Percentiles rank a stretch among this genome's conserved stretches.
Conservation (phyloP, 106 monocot genomes). For the Chionographis japonica region DNA sequence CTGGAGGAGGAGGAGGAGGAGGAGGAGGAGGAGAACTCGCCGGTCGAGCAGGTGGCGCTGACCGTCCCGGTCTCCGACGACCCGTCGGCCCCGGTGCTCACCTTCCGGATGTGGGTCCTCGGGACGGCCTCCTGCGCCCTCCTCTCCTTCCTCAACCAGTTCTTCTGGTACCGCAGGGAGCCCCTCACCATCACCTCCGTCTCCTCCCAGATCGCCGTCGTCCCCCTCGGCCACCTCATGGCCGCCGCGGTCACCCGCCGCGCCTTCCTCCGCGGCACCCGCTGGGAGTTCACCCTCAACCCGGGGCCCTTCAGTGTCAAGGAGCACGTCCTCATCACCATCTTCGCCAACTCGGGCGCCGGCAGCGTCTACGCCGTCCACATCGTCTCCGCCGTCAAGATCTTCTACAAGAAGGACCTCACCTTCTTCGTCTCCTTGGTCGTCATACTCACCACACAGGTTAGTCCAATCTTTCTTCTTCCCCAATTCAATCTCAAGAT, state of each 20-base stretch:
- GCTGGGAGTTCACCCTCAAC: constrained; percentile 65
- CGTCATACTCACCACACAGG: constrained; percentile 42
- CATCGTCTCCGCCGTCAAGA: constrained; percentile 48
- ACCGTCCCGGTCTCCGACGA: constrained; percentile 50
- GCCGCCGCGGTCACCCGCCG: constrained; percentile 27
- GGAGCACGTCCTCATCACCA: constrained; percentile 82
- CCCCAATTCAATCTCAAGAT: not conserved
- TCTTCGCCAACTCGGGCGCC: constrained; percentile 71
- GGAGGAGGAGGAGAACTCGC: constrained; percentile 35
- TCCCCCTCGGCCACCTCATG: constrained; percentile 55
- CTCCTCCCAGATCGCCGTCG: constrained; percentile 65
- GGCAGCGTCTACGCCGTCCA: constrained; percentile 60
- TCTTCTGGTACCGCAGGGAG: constrained; percentile 65
- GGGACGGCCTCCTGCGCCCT: constrained; percentile 43
- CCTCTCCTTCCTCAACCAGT: constrained; percentile 61
- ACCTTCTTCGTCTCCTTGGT: constrained; percentile 56
- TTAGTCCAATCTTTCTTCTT: not conserved
- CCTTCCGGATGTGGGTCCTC: constrained; percentile 57
- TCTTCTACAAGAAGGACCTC: constrained; percentile 52
- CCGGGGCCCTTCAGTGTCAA: constrained; percentile 72
- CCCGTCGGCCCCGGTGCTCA: constrained; percentile 34
- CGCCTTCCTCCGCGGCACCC: constrained; percentile 28
- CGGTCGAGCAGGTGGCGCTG: constrained; percentile 54
- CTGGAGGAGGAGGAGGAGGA: not conserved
- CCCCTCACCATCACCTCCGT: constrained; percentile 51